Evolutionary conservation across 805 yeast species (phyloP), one percentile per base, ranked within the genome.

Genomic region (Kuraishia molischiana): DNA sequence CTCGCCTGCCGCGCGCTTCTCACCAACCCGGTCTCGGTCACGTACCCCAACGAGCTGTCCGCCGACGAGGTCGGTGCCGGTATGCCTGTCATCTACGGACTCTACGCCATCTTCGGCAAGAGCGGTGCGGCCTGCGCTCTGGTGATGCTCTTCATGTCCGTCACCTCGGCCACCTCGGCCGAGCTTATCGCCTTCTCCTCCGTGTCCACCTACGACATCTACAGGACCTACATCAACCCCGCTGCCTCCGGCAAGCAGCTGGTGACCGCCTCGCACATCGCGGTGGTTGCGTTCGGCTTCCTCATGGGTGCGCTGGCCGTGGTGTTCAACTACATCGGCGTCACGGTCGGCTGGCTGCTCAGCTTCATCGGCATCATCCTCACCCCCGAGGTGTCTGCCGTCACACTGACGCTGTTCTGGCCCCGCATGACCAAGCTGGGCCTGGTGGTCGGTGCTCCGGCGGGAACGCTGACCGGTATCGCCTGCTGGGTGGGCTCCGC

Each of bases 381-480:
- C 32, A 50, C 56, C 9, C 67, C 69, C 3, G 66, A 21, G 17
- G 35, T 32, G 8, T 5, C 18, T 4, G 35, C 28, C 5, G 37
- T 34, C 21, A n/a, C 31, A 9, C 17, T 34, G 6, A 24, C 20
- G 3, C 50, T 67, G 42, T 58, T 65, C 36, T 67, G 62, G 62
- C 44, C 41, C 14, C 48, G 48, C 26, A 45, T 55, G 56, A 45
- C 61, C 11, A 47, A 46, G 28, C 31, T 32, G 14, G 44, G 51
- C 8, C 34, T 57, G 15, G 2, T 56, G 1, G 47, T 57, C 49
- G 74, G 70, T 45, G 66, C 69, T 41, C 61, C 77, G 8, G 61
- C 73, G 64, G 70, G 71, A 39, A 67, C 74, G 1, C 66, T 74
- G 19, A 69, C 74, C 42, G 72, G 72, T 30, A 67, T 73, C 41